Evolutionary conservation across 495 filamentous ascomycete species (phyloP), one percentile per base, ranked within the genome.

Genomic region (Podospora tetraspora): DNA sequence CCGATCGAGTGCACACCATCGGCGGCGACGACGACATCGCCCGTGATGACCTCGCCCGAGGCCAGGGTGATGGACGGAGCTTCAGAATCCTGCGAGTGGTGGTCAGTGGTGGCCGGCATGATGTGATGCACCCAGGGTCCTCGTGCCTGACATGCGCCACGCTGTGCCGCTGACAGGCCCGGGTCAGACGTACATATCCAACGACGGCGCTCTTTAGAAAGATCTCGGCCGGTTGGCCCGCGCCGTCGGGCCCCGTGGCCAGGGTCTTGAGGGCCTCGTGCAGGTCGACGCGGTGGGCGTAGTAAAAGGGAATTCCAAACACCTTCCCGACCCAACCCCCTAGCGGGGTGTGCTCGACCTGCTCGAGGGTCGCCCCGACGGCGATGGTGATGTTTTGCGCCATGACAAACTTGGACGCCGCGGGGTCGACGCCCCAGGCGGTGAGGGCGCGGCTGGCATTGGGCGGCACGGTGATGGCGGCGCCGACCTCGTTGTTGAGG

Each of bases 401-500:
- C n/a, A 67, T 19, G 72, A 75, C 66, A 73, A 74, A 68, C 77
- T 79, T 65, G 23, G 67, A 67, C 10, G 78, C 64, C 8, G 59
- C 63, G 71, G 80, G 80, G 58, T 83, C 77, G 62, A 83, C 72
- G 1, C 79, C 84, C 78, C 84, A 79, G 62, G 75, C 78, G 23
- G 74, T 59, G 19, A 87, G 77, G 30, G 82, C 76, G 19, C 82
- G 79, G 24, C 75, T 77, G 8, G 80, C 82, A 70, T 86, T 86
- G 1, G 85, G 84, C 3, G 78, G 75, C 21, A 85, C 66, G 27
- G 81, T 75, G 57, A 86, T 81, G n/a, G 84, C 85, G n/a, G 85
- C 85, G 16, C 85, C 85, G 7, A 84, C 76, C 71, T 88, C 85
- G 34, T 78, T 81, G 24, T 80, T 73, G 63, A 88, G 82, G 1